Evolutionary conservation across 768 basidiomycete species (phyloP), one percentile per base, ranked within the genome.

Genomic region (Dictyophora rubrovolvata): DNA sequence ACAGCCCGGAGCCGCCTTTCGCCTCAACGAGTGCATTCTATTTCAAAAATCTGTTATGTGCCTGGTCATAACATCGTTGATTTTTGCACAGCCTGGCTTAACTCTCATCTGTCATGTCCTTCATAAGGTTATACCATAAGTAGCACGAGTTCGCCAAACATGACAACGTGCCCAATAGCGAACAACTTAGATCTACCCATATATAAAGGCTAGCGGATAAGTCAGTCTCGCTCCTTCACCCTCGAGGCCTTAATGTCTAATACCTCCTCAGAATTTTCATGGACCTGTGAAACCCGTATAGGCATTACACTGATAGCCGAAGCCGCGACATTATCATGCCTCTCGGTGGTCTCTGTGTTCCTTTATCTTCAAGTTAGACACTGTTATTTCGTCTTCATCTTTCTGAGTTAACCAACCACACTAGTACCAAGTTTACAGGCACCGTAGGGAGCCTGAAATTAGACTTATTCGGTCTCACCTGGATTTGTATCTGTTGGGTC

Each of bases 401-500:
- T 11, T 54, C 63, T 1, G 46, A 57, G 53, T 67, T 65, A 66
- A 47, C 42, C 42, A 42, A 42, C n/a, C n/a, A 7, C 28, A 12
- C 56, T 60, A 21, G 59, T 60, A 12, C 21, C 37, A 55, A 34
- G 22, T 36, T 20, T 55, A 48, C 23, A 18, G n/a, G 28, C 28
- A 47, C 12, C 59, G 53, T 12, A 10, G 35, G 5, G 2, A 35
- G 14, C 36, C 16, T 2, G 28, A 36, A 47, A n/a, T 36, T 18
- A 51, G 16, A 48, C 51, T 50, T n/a, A 28, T 58, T 1, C 18
- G 56, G 16, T 65, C 65, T 23, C 65, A 69, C 10, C 60, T 69
- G 23, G 69, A 70, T 56, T 62, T 67, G 37, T 68, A 69, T 53
- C 65, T 70, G 47, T 62, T 70, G 48, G 64, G 64, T 37, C 64